phyloP scores from a whole-genome alignment of 805 yeast genomes.

The Wickerhamia fluorescens region DNA sequence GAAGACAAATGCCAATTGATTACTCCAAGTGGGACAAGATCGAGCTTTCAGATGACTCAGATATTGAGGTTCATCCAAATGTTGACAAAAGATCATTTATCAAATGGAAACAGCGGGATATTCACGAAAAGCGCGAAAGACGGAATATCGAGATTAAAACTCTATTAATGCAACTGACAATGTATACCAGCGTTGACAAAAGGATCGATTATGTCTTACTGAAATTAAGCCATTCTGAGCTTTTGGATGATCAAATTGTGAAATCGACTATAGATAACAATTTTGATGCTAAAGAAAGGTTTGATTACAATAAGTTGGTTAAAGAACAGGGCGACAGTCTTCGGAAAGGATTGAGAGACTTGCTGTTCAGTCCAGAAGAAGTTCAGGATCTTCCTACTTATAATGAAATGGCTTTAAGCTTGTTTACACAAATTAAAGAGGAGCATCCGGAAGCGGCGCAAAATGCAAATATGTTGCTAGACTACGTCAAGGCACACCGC shows the following conservation, averaged over 20 bases:
- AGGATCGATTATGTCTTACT: conserved; percentile 62
- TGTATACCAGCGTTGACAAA: conserved; percentile 68
- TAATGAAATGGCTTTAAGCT: conserved; percentile 88
- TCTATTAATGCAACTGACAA: conserved; percentile 67
- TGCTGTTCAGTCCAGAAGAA: conserved; percentile 29
- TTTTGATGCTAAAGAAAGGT: conserved; percentile 55
- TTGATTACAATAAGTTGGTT: conserved; percentile 35
- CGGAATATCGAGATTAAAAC: conserved; percentile 72
- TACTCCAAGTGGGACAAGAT: conserved; percentile 98
- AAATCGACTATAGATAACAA: conserved; percentile 38
- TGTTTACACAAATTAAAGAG: conserved; percentile 66
- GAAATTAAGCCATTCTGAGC: conserved; percentile 32
- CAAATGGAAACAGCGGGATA: conserved; percentile 94
- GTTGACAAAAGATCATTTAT: conserved; percentile 92
- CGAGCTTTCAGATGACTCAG: conserved; percentile 94
- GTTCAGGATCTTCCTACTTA: conserved; percentile 52
- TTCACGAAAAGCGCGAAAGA: conserved; percentile 85
- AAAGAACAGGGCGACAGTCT: conserved; percentile 34
- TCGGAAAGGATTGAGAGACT: conserved; percentile 38
- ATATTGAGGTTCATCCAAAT: conserved; percentile 95
- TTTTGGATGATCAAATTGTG: conserved; percentile 22
- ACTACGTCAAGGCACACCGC: conserved; percentile 52
- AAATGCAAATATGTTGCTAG: conserved; percentile 26
- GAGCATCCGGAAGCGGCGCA: conserved; percentile 48
- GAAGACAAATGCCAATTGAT: conserved; percentile 82